These are phyloP conservation scores for Golubevia sp. DNA, from an alignment of 1,284 basidiomycete species.

Conservation along the genomic window DNA sequence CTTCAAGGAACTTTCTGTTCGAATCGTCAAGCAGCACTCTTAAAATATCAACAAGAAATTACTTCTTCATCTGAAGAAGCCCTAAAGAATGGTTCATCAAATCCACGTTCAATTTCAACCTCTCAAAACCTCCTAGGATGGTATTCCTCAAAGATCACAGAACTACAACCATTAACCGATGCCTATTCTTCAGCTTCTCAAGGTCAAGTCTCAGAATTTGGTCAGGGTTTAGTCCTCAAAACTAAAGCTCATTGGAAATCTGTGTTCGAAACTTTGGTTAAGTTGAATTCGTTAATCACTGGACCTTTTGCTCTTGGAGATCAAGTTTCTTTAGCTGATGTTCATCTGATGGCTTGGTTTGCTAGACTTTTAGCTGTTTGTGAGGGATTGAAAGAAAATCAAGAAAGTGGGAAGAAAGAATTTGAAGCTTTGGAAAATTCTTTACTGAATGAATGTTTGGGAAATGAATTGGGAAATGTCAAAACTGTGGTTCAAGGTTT, in stretches of 20 bases:
- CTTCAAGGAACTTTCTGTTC: constrained; percentile 19
- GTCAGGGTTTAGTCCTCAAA: constrained; percentile 14
- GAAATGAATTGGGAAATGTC: no score
- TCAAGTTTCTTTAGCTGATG: constrained; percentile 35
- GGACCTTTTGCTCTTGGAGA: constrained; percentile 38
- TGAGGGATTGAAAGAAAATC: not conserved
- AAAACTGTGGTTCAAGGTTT: no score
- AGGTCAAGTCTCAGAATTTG: not conserved
- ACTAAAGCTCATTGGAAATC: constrained; percentile 20
- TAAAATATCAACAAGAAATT: constrained; percentile 13
- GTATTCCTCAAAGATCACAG: constrained; percentile 21
- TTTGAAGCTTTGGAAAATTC: constrained; percentile 8
- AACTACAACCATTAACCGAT: no score
- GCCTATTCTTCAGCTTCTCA: constrained; percentile 22
- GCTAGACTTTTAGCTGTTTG: constrained; percentile 17
- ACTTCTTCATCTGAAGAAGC: not conserved
- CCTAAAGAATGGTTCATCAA: no score
- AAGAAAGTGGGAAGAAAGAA: not conserved
- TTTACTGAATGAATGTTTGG: no score
- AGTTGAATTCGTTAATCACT: constrained; percentile 17
- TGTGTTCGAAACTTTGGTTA: constrained; percentile 11
- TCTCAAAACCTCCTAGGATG: not conserved
- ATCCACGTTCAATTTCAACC: no score
- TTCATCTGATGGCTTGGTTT: constrained; percentile 41
- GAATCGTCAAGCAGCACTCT: constrained; percentile 17